Evolutionary conservation across 495 filamentous ascomycete genomes (phyloP), one percentile per base, ranked within the genome.

Genomic region (Penicillium samsonianum): DNA sequence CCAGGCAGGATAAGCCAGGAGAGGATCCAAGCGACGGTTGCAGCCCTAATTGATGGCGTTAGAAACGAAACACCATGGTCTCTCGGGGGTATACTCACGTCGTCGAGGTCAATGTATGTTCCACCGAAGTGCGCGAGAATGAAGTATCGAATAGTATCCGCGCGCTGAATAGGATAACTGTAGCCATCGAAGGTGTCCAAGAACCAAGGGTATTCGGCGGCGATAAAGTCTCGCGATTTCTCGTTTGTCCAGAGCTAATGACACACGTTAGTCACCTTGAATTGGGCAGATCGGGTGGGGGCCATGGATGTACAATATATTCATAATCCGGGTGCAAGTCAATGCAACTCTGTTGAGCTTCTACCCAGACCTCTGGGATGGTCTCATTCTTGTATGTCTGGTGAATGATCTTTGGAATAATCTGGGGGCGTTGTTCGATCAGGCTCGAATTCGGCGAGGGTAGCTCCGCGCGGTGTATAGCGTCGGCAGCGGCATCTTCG

Each of bases 391-490:
- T 83, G 69, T 90, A 96, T 28, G 92, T 91, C 68, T 96, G 90
- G 69, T 96, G 91, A 53, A 96, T 90, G 58, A 95, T 93, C 77
- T 92, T 93, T 35, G 91, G 91, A 50, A 95, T 92, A 50, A 90
- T 72, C 60, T 86, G 83, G 10, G 83, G 81, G 35, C 82, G 78
- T 47, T 75, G 72, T 60, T 83, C 80, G 48, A 86, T 80, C 69
- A 84, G 53, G 25, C 80, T 80, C 0, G 84, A 86, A 58, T 84
- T 84, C 1, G 85, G 86, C 19, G 84, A 81, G 1, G 84, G 86
- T 44, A 89, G 78, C 50, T 89, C 86, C 10, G 84, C 73, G 17
- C 76, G 75, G 65, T 80, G 82, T 49, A 89, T 88, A 12, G 86
- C 84, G 67, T 87, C 85, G 42, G 78, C 77, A 4, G 82, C 73